Percentiles rank a stretch among this genome's conserved stretches.
These are phyloP conservation scores for Chamaecyparis obtusa DNA, from an alignment of 75 land plant species.

Conservation along the genomic window DNA sequence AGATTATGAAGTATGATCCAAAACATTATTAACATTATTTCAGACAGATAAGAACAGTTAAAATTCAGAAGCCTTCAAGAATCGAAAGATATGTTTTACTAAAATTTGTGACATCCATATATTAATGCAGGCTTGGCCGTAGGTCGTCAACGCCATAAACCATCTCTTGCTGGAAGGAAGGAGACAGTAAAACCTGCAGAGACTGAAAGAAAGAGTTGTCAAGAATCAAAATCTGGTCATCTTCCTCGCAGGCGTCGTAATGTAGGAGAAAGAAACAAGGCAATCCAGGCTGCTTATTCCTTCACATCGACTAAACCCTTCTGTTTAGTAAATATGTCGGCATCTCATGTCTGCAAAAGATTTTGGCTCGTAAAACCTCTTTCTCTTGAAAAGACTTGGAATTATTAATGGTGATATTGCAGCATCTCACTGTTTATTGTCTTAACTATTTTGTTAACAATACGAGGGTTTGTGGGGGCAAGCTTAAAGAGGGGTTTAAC, in stretches of 20 bases:
- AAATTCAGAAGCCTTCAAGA: too few relatives aligned
- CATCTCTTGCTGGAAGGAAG: neutral
- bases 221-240: neutral
- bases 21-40: too few relatives aligned
- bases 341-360: slow-evolving; percentile 31
- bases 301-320: slow-evolving; percentile 9
- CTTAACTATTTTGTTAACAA: neutral
- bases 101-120: neutral
- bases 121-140: neutral
- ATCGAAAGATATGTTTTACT: too few relatives aligned
- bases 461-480: neutral
- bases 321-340: slow-evolving; percentile 15
- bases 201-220: neutral
- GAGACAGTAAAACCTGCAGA: neutral
- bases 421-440: neutral
- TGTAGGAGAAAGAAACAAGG: slow-evolving; percentile 8
- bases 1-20: too few relatives aligned
- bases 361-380: slow-evolving; percentile 31
- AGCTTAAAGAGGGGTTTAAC: neutral
- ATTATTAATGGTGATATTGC: neutral
- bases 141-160: neutral
- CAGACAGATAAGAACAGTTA: too few relatives aligned
- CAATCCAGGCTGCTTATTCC: slow-evolving; percentile 4
- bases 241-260: slow-evolving; percentile 14
- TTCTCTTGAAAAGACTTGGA: neutral